phyloP scores from a whole-genome alignment of 441 rosid genomes.

The Corymbia calophylla region DNA sequence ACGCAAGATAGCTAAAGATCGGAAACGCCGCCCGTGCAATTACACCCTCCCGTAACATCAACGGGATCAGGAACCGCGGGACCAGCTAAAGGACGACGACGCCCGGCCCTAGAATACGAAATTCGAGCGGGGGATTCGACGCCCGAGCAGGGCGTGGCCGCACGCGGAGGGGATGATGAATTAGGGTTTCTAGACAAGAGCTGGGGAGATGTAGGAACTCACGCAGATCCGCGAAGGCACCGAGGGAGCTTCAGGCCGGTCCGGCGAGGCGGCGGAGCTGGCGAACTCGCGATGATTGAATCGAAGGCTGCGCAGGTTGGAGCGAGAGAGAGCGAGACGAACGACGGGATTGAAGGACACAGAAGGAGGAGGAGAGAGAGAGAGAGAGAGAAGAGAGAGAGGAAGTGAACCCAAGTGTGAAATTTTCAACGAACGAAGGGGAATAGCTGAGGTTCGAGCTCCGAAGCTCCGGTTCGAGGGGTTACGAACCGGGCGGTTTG shows the following conservation, averaged over 20 bases:
- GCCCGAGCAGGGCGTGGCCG: not conserved
- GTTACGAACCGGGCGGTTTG: not conserved
- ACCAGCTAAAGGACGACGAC: not conserved
- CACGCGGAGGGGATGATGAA: not conserved
- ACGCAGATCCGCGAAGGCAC: slow-evolving; percentile 20
- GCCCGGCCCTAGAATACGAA: slow-evolving; percentile 1
- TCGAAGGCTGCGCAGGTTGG: slow-evolving; percentile 8
- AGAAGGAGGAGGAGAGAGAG: slow-evolving; percentile 23
- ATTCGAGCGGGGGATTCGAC: slow-evolving; percentile 6
- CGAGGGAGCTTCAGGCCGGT: slow-evolving; percentile 23
- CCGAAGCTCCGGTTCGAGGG: not conserved
- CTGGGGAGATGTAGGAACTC: slow-evolving; percentile 15
- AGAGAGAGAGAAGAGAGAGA: slow-evolving; percentile 37
- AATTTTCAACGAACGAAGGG: slow-evolving; percentile 62
- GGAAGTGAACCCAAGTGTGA: slow-evolving; percentile 29
- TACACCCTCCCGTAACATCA: not conserved
- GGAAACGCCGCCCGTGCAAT: not conserved
- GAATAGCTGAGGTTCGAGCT: slow-evolving; percentile 24
- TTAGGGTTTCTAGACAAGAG: slow-evolving; percentile 36
- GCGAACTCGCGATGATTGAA: slow-evolving; percentile 36
- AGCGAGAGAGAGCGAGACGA: slow-evolving; percentile 12
- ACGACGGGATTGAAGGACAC: slow-evolving; percentile 23
- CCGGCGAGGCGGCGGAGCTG: slow-evolving; percentile 12
- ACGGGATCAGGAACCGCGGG: not conserved
- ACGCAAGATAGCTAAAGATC: not conserved